Evolutionary conservation across 2,329 filamentous ascomycete genomes (phyloP), one percentile per base, ranked within the genome.

Genomic region (Aspergillus fijiensis): DNA sequence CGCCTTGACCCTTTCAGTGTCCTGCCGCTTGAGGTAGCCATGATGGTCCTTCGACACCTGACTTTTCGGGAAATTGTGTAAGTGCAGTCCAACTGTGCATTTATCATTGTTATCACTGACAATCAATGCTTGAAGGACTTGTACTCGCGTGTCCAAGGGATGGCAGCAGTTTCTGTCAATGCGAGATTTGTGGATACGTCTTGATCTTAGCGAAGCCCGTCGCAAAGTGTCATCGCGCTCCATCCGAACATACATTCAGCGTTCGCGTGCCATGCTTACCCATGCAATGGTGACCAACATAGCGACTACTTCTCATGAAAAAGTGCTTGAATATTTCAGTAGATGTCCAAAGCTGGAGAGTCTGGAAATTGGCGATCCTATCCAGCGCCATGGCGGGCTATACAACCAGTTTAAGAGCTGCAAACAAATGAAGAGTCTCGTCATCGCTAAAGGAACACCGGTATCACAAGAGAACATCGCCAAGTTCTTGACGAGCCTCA

Each of bases 21-120:
- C 5, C 70, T 87, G 7, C 85, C 85, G 0, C 69, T 81, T 1
- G 85, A 87, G 66, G 68, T 87, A 25, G 80, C 80, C 5, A 76
- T 79, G 39, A 76, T 82, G 67, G 73, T 86, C 2, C 67, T 87
- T n/a, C 72, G 74, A 10, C 75, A 83, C 61, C 74, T 87, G n/a
- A 72, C 76, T 31, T 85, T 87, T 68, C 76, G 73, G 53, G 74
- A 85, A 56, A 74, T 81, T 55, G 75, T 83, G 73, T 82, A 76
- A 59, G 73, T 67, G 9, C 23, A 1, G 73, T 67, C 5, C 23
- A 1, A 9, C 19, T 25, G 5, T 10, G 2, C 31, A 19, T 19
- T 19, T 27, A 9, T 16, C 14, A 4, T 39, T 25, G n/a, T 51
- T 35, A n/a, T 35, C 29, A 16, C 51, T 39, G 19, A 42, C 35